Evolutionary conservation across 495 filamentous ascomycete species (phyloP), one percentile per base, ranked within the genome.

Genomic region (Oidiodendron maius): DNA sequence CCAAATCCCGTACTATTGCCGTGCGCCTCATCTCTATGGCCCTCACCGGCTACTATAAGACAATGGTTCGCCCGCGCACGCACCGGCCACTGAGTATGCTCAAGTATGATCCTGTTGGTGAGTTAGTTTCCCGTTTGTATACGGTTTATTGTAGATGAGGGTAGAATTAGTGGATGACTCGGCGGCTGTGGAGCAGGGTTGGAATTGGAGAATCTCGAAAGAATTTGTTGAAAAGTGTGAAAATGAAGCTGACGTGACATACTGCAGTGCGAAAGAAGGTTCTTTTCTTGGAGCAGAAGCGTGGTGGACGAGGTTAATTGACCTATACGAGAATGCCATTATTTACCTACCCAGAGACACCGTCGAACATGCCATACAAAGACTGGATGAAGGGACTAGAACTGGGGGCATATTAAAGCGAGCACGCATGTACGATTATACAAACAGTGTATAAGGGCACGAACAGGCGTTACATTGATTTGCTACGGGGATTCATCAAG

Each of bases 1-100:
- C 78, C 40, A 99, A 96, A 78, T 86, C 93, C 52, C 88, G 94
- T 57, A 86, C 89, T 44, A 81, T 97, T 60, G 75, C 83, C 59
- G 93, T 97, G 61, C 90, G 94, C 62, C 85, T 99, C 45, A 75
- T 99, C 66, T 95, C 89, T 46, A 99, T 97, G 94, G 94, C 94
- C 52, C 82, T 95, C 81, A 99, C 94, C 12, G 94, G 94, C 58
- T 99, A 86, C 75, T 99, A 89, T 74, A 87, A 87, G 65, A 94
- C 87, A 46, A 77, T 90, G 64, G 75, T 86, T 45, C 86, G 94
- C 24, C 90, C 91, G 13, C 83, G 94, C 42, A 71, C 75, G 20
- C 75, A 91, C 48, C 72, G 82, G 32, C 93, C 94, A 30, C 77
- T 97, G 66, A 91, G 86, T 70, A 95, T 97, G 90, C 75, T 97